A percentile compares a stretch with the other conserved stretches of the same genome.
Conservation (phyloP, 1,139 yeast species). For the Suhomyces taliae region DNA sequence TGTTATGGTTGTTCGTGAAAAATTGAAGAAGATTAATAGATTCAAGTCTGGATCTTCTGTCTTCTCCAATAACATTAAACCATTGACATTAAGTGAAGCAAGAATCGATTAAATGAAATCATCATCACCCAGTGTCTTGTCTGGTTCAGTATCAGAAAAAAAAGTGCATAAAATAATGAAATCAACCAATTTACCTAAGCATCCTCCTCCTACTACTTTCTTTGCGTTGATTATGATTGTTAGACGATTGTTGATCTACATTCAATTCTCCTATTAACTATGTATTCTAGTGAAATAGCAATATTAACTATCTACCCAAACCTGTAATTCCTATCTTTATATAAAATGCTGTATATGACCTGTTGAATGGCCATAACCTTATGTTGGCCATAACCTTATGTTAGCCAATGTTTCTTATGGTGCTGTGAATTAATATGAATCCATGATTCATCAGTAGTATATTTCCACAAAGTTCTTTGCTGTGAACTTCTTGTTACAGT, state of each 20-base stretch:
- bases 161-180: too few species aligned
- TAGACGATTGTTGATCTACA: neutral
- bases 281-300: neutral
- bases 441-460: conserved; percentile 16
- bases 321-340: neutral
- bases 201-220: neutral
- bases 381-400: too few species aligned
- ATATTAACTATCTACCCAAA: neutral
- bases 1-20: conserved; percentile 86
- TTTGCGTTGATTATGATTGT: neutral
- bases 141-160: neutral
- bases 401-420: too few species aligned
- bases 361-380: too few species aligned
- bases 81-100: conserved; percentile 51
- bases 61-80: conserved; percentile 49
- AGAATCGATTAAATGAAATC: conserved; percentile 37
- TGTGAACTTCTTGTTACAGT: conserved; percentile 38
- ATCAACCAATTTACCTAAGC: too few species aligned
- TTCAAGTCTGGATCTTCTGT: conserved; percentile 49
- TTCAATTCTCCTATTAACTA: neutral
- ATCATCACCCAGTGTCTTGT: neutral
- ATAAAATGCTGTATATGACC: too few species aligned
- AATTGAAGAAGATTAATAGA: conserved; percentile 71
- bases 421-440: too few species aligned
- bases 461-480: conserved; percentile 41